Conservation (phyloP, 441 rosid genomes). For the Gossypium gossypioides region DNA sequence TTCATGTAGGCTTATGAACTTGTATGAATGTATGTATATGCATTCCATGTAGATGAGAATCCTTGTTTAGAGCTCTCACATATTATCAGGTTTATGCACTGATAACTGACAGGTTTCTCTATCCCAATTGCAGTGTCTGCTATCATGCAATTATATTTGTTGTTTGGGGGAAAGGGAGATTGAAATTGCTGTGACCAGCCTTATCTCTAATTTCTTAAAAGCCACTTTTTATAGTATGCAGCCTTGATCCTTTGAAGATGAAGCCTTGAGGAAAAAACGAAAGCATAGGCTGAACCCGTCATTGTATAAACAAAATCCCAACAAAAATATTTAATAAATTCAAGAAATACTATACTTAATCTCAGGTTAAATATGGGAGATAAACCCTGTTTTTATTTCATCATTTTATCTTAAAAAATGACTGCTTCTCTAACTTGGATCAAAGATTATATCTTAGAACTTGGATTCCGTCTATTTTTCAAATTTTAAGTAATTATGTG, state of each 20-base stretch:
- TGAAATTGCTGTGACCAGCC: neutral
- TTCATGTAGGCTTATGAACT: neutral
- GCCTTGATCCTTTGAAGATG: slow-evolving; percentile 27
- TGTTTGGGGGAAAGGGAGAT: neutral
- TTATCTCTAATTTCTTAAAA: neutral
- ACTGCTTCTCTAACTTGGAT: neutral
- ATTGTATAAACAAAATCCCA: neutral
- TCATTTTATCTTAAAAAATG: neutral
- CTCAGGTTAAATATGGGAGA: neutral
- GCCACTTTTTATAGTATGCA: slow-evolving; percentile 1
- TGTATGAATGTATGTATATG: neutral
- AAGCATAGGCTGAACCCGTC: neutral
- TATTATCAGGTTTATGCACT: neutral
- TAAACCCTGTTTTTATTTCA: neutral
- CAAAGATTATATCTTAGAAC: no score
- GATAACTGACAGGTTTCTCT: neutral
- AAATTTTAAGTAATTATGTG: no score
- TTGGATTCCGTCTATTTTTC: no score
- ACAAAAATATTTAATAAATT: neutral
- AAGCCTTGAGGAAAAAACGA: slow-evolving; percentile 1
- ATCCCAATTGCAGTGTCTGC: neutral
- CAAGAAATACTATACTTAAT: neutral
- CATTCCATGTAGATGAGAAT: neutral
- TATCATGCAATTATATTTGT: neutral
- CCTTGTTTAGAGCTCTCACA: neutral